Conservation (phyloP, 1,284 basidiomycete species). For the Xerocomus amazonicus region DNA sequence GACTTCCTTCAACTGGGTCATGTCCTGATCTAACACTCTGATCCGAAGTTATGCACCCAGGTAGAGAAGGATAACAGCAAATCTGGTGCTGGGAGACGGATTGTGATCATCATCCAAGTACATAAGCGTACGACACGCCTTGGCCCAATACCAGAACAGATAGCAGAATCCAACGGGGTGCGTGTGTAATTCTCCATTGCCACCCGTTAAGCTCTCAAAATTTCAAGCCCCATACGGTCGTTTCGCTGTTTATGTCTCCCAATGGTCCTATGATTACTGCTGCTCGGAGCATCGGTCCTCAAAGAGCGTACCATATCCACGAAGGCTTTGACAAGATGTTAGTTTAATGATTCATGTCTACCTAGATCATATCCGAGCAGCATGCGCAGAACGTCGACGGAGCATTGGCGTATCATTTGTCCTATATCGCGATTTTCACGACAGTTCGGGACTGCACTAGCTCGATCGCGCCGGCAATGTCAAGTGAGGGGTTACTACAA, state of each 20-base stretch:
- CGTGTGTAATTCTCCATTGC: slow-evolving; percentile 60
- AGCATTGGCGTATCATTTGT: no score
- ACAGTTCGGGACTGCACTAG: no score
- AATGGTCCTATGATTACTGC: slow-evolving; percentile 36
- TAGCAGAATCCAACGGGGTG: no score
- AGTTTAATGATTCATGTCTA: slow-evolving; percentile 36
- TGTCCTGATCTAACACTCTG: background rate
- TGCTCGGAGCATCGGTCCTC: slow-evolving; percentile 63
- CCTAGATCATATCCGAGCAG: slow-evolving; percentile 48
- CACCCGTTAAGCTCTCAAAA: slow-evolving; percentile 37
- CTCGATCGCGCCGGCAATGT: no score
- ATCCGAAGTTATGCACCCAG: background rate
- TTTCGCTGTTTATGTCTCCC: slow-evolving; percentile 40
- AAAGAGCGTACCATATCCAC: slow-evolving; percentile 52
- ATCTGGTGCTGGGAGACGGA: slow-evolving; percentile 92
- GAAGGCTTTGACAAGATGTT: slow-evolving; percentile 28
- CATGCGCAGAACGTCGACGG: no score
- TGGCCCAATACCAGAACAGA: slow-evolving; percentile 64
- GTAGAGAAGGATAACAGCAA: slow-evolving; percentile 66
- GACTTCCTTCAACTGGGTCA: background rate
- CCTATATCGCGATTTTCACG: no score
- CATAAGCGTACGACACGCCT: slow-evolving; percentile 29
- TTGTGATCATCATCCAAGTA: slow-evolving; percentile 87
- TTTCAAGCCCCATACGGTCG: slow-evolving; percentile 35
- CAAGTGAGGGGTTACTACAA: no score